phyloP scores from a whole-genome alignment of 2,329 filamentous ascomycete species.

The Cytospora piceae region DNA sequence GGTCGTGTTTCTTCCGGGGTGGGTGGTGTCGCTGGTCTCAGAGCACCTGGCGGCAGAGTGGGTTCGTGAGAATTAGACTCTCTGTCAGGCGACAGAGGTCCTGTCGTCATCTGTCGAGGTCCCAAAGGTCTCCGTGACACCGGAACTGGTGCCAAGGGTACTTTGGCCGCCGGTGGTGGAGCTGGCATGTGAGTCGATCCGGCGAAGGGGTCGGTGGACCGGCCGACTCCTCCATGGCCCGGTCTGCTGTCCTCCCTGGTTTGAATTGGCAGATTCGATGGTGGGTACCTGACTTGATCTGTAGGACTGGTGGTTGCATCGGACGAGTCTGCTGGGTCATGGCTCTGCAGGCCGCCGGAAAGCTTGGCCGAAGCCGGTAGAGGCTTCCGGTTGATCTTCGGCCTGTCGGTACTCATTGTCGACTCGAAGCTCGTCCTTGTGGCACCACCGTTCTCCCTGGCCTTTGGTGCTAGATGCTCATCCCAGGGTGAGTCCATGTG shows the following conservation, averaged over 20 bases:
- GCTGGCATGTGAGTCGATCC: conserved; percentile 12
- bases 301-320: background rate
- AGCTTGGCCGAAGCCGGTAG: conserved; percentile 43
- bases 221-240: conserved; percentile 17
- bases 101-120: conserved; percentile 22
- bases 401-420: conserved; percentile 36
- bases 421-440: conserved; percentile 51
- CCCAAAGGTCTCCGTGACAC: conserved; percentile 31
- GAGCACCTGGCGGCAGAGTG: conserved; percentile 3
- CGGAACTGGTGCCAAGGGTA: background rate
- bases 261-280: conserved; percentile 4
- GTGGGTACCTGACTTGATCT: conserved; percentile 6
- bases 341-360: conserved; percentile 12
- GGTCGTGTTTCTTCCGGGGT: background rate
- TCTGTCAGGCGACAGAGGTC: conserved; percentile 13
- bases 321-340: background rate
- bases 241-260: conserved; percentile 32
- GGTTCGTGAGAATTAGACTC: conserved; percentile 9
- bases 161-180: conserved; percentile 5
- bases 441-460: conserved; percentile 39
- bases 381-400: conserved; percentile 56
- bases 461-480: conserved; percentile 39
- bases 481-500: conserved; percentile 74
- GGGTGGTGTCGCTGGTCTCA: conserved; percentile 11
- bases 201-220: background rate